A percentile compares a stretch with the other conserved stretches of the same genome.
phyloP scores from a whole-genome alignment of 306 rosid genomes.

The Fragaria iinumae region DNA sequence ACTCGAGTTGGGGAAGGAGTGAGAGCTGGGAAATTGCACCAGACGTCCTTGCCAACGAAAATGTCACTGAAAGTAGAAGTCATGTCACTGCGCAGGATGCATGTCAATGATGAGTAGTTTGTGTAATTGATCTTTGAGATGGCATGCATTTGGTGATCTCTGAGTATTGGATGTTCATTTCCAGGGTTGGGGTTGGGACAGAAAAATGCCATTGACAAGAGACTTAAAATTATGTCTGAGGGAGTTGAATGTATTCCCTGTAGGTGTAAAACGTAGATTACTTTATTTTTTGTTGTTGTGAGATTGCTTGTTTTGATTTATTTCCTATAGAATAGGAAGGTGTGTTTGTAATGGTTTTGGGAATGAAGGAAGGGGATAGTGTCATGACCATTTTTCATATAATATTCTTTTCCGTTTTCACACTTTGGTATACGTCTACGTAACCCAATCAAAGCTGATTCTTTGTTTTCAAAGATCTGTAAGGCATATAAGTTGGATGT shows the following conservation, averaged over 20 bases:
- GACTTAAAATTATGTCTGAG: conserved; percentile 29
- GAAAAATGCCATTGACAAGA: conserved; percentile 27
- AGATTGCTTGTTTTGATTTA: conserved; percentile 35
- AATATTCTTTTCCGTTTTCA: not conserved
- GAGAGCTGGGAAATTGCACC: conserved; percentile 80
- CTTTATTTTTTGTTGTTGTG: conserved; percentile 23
- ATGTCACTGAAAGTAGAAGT: conserved; percentile 71
- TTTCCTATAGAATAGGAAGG: conserved; percentile 42
- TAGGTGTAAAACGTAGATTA: conserved; percentile 23
- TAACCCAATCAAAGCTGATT: not conserved
- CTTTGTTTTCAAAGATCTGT: not conserved
- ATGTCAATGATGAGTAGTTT: conserved; percentile 40
- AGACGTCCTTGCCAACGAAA: conserved; percentile 56
- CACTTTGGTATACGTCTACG: not conserved
- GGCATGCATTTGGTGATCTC: conserved; percentile 21
- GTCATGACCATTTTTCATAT: conserved; percentile 21
- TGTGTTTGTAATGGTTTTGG: conserved; percentile 53
- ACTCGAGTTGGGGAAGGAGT: conserved; percentile 79
- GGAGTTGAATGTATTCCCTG: conserved; percentile 32
- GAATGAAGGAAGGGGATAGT: conserved; percentile 37
- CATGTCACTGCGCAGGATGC: conserved; percentile 51
- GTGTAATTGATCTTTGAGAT: conserved; percentile 33
- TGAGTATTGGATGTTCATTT: conserved; percentile 34
- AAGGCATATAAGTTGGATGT: not conserved
- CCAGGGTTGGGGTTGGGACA: conserved; percentile 8